phyloP scores from a whole-genome alignment of 768 basidiomycete genomes.

The Leccinum disarticulatum region DNA sequence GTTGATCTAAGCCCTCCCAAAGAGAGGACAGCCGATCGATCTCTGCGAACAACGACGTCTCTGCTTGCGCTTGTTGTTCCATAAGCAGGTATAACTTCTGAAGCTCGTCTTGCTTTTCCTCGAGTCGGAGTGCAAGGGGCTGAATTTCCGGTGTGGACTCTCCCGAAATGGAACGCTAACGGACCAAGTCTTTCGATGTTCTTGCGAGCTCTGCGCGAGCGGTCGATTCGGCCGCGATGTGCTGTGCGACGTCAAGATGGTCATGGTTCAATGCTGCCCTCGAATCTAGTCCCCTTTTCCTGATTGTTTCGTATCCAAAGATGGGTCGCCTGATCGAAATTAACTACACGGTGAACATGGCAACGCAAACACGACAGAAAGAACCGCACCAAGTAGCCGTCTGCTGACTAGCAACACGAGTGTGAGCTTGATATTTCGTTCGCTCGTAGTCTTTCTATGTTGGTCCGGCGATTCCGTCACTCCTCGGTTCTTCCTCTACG shows the following conservation, averaged over 20 bases:
- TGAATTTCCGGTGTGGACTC: constrained; percentile 53
- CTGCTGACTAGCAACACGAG: constrained; percentile 92
- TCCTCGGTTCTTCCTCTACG: constrained; percentile 64
- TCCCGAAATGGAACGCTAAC: constrained; percentile 67
- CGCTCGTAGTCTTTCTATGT: constrained; percentile 70
- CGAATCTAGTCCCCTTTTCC: constrained; percentile 73
- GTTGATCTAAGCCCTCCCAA: constrained; percentile 82
- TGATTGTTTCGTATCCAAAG: constrained; percentile 80
- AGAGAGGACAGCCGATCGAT: constrained; percentile 82
- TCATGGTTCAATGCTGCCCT: constrained; percentile 38
- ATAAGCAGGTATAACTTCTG: constrained; percentile 60
- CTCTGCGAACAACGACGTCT: constrained; percentile 78
- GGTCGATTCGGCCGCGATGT: constrained; percentile 51
- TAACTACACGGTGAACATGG: not conserved
- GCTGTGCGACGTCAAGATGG: constrained; percentile 52
- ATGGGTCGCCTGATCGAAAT: constrained; percentile 66
- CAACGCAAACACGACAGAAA: not conserved
- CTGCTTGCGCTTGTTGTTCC: constrained; percentile 63
- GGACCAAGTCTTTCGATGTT: constrained; percentile 48
- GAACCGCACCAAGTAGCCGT: constrained; percentile 71
- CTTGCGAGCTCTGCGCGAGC: constrained; percentile 48
- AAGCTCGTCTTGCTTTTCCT: constrained; percentile 68
- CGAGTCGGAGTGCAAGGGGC: constrained; percentile 44
- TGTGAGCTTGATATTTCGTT: constrained; percentile 91
- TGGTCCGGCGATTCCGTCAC: constrained; percentile 68